phyloP scores from a whole-genome alignment of 192 early-diverging fungal genomes.

The Coemansia sp. region DNA sequence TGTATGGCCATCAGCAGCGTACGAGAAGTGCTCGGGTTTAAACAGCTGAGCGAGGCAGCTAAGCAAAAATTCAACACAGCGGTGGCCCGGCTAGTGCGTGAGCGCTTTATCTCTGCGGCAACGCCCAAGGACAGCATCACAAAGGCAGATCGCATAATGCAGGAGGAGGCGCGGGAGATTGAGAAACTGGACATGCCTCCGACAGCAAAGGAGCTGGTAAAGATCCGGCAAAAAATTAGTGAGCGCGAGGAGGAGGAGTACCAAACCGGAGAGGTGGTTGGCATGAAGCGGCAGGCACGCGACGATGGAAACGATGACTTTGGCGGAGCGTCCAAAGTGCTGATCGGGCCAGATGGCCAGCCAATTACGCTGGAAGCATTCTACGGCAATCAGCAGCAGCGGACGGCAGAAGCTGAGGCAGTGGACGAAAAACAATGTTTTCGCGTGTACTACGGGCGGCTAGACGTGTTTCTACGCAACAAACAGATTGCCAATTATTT shows the following conservation, averaged over 20 bases:
- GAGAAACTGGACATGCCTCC: conserved; percentile 59
- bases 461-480: conserved; percentile 67
- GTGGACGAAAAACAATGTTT: conserved; percentile 64
- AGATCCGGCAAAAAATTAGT: conserved; percentile 50
- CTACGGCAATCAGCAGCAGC: conserved; percentile 2
- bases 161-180: conserved; percentile 59
- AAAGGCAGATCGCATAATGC: conserved; percentile 61
- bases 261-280: conserved; percentile 45
- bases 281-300: conserved; percentile 50
- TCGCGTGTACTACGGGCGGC: conserved; percentile 64
- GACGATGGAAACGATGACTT: not conserved
- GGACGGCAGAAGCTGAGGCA: conserved; percentile 1
- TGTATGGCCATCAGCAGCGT: conserved; percentile 37
- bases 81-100: conserved; percentile 57
- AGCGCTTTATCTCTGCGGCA: conserved; percentile 63
- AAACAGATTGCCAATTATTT: conserved; percentile 63
- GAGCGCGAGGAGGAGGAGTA: conserved; percentile 58
- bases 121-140: conserved; percentile 61
- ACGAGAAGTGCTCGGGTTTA: conserved; percentile 21
- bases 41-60: conserved; percentile 13
- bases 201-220: conserved; percentile 62
- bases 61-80: conserved; percentile 24
- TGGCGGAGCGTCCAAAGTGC: conserved; percentile 12
- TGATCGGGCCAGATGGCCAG: conserved; percentile 13
- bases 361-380: conserved; percentile 6